A percentile compares a stretch with the other conserved stretches of the same genome.
Conservation (phyloP, 2,329 filamentous ascomycete species). For the Fusarium pilosicola region DNA sequence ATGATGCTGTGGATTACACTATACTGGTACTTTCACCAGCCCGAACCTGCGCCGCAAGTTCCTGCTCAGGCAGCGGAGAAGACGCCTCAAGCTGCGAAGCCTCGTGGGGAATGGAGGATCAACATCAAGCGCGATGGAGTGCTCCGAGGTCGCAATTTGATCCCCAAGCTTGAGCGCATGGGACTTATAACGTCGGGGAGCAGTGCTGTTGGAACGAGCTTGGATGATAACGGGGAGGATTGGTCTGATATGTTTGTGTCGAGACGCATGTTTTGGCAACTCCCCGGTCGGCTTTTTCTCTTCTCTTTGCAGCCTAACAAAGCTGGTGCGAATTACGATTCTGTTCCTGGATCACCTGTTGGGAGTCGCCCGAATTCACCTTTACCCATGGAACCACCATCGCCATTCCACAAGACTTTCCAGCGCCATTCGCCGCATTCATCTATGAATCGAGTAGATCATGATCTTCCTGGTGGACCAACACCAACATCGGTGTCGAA, state of each 20-base stretch:
- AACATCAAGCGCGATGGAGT: constrained; percentile 89
- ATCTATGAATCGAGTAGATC: constrained; percentile 40
- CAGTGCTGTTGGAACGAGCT: constrained; percentile 74
- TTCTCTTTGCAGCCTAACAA: constrained; percentile 78
- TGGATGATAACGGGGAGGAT: constrained; percentile 69
- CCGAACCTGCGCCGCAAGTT: constrained; percentile 73
- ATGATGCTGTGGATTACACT: constrained; percentile 97
- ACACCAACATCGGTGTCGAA: constrained; percentile 48
- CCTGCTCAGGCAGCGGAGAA: constrained; percentile 69
- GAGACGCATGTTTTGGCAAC: constrained; percentile 88
- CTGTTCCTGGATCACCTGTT: constrained; percentile 62
- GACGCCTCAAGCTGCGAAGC: constrained; percentile 76
- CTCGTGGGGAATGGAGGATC: constrained; percentile 87
- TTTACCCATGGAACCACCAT: constrained; percentile 46
- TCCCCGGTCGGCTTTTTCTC: constrained; percentile 86
- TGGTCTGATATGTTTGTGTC: constrained; percentile 88
- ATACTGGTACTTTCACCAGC: constrained; percentile 98
- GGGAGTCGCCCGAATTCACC: constrained; percentile 66
- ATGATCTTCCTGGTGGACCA: constrained; percentile 54
- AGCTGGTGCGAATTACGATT: constrained; percentile 36
- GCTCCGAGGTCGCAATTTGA: constrained; percentile 81
- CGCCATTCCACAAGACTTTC: constrained; percentile 33
- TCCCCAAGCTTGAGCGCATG: constrained; percentile 94
- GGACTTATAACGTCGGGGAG: constrained; percentile 82
- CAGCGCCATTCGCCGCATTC: constrained; percentile 45